phyloP scores from a whole-genome alignment of 139 green algal species.

The Asterochloris erici region DNA sequence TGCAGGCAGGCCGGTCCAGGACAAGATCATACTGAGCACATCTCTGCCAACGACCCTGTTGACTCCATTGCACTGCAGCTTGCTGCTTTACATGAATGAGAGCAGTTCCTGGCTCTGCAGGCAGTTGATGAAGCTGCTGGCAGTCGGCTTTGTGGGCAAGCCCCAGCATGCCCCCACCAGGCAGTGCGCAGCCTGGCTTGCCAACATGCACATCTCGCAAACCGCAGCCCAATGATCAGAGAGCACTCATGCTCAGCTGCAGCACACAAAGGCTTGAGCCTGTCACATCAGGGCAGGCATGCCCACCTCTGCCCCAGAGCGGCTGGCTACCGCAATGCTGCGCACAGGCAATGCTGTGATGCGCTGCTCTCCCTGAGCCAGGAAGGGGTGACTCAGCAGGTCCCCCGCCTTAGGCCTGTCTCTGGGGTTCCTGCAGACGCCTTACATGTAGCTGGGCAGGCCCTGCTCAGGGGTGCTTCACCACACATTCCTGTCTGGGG shows the following conservation, averaged over 20 bases:
- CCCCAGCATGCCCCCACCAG: too few species aligned
- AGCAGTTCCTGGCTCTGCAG: neutral
- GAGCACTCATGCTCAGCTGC: neutral
- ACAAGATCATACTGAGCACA: neutral
- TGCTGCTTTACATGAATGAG: neutral
- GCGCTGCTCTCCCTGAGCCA: slow-evolving; percentile 12
- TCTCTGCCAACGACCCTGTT: neutral
- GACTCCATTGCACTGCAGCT: neutral
- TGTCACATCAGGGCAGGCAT: neutral
- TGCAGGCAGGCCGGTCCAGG: neutral
- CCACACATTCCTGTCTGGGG: neutral
- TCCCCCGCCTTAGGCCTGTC: slow-evolving; percentile 12
- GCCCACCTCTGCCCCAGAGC: neutral
- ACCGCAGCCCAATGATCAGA: neutral
- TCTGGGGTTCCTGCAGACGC: slow-evolving; percentile 7
- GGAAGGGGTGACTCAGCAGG: slow-evolving; percentile 23
- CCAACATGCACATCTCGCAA: neutral
- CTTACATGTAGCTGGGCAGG: neutral
- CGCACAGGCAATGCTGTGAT: neutral
- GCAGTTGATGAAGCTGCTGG: neutral
- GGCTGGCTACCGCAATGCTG: neutral
- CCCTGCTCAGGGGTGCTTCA: neutral
- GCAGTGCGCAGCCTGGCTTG: too few species aligned
- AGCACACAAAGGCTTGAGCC: too few species aligned
- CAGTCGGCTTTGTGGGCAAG: neutral